Evolutionary conservation across 768 basidiomycete species (phyloP), one percentile per base, ranked within the genome.

Genomic region (Boletus vermiculosoides): DNA sequence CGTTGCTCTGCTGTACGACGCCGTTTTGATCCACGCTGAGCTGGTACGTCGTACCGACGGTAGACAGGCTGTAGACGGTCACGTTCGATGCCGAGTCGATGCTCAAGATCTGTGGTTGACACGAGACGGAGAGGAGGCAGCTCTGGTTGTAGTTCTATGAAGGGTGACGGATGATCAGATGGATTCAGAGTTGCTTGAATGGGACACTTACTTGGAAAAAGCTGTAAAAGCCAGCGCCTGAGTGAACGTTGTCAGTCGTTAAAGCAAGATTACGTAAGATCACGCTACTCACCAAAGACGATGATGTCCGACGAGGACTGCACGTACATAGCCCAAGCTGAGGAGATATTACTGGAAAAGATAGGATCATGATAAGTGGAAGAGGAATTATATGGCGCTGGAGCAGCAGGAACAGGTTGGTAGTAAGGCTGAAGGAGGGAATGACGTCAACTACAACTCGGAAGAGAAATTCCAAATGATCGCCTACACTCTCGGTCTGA

Each of bases 171-270:
- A 42, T 18, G 37, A n/a, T 46, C n/a, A 51, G 28, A 25, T 37
- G 30, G 16, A 16, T 22, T 33, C 4, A n/a, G 22, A 34, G 0
- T 36, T 4, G 1, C 13, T 20, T 16, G 12, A n/a, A 8, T n/a
- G 8, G 18, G 34, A 31, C 4, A 49, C 66, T 50, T 54, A 71
- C 78, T 52, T 69, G 67, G 74, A 72, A 82, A 68, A 82, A 82
- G 64, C 71, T 77, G 66, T 83, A 83, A 40, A 78, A 66, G 0
- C 80, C 80, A 0, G 76, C 81, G 36, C 80, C 77, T 77, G 41
- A 13, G n/a, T 7, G 46, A 31, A 28, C 10, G 20, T n/a, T 23
- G 20, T 61, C 20, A 65, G 58, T 72, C 63, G 47, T 70, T 50
- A 46, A 75, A 62, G 54, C 71, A 67, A 12, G 39, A 45, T 56